Conservation (phyloP, 2,329 filamentous ascomycete genomes). For the Claviceps purpurea region DNA sequence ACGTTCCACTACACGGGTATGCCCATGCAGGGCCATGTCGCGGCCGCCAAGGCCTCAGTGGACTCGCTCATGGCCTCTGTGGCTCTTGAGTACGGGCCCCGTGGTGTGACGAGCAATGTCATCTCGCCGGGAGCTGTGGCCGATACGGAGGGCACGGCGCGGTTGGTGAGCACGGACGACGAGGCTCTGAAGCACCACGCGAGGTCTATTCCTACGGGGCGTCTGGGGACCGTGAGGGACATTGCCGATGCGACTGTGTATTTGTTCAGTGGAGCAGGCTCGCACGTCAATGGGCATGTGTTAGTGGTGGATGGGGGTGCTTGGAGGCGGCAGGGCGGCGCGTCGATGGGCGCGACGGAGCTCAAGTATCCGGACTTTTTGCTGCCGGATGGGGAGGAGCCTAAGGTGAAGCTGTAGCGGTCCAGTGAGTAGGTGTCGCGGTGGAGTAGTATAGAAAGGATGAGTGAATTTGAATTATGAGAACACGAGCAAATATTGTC, state of each 20-base stretch:
- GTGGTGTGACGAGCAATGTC: slow-evolving; percentile 75
- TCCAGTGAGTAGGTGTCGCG: too few species aligned
- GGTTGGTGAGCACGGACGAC: slow-evolving; percentile 34
- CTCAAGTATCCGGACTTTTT: slow-evolving; percentile 42
- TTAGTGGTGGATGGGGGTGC: slow-evolving; percentile 58
- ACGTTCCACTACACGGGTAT: slow-evolving; percentile 83
- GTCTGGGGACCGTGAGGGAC: slow-evolving; percentile 69
- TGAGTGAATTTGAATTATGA: too few species aligned
- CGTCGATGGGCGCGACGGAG: slow-evolving; percentile 31
- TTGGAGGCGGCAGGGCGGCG: slow-evolving; percentile 38
- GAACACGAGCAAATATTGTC: too few species aligned
- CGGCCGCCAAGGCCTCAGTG: slow-evolving; percentile 80
- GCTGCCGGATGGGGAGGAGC: slow-evolving; percentile 16
- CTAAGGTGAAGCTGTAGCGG: slow-evolving; percentile 28
- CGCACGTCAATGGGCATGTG: slow-evolving; percentile 72
- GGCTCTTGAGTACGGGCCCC: slow-evolving; percentile 79
- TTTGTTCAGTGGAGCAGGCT: slow-evolving; percentile 73
- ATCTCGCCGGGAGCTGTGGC: slow-evolving; percentile 79
- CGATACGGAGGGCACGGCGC: slow-evolving; percentile 68
- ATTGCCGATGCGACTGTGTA: slow-evolving; percentile 89
- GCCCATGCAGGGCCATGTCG: slow-evolving; percentile 79
- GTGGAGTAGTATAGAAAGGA: too few species aligned
- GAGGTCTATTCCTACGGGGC: slow-evolving; percentile 53
- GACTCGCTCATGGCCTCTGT: slow-evolving; percentile 72
- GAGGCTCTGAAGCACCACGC: slow-evolving; percentile 19